Percentiles rank a stretch among this genome's conserved stretches.
These are phyloP conservation scores for Neotropicomus parvogracilis DNA, from an alignment of 1,284 basidiomycete species.

Conservation along the genomic window DNA sequence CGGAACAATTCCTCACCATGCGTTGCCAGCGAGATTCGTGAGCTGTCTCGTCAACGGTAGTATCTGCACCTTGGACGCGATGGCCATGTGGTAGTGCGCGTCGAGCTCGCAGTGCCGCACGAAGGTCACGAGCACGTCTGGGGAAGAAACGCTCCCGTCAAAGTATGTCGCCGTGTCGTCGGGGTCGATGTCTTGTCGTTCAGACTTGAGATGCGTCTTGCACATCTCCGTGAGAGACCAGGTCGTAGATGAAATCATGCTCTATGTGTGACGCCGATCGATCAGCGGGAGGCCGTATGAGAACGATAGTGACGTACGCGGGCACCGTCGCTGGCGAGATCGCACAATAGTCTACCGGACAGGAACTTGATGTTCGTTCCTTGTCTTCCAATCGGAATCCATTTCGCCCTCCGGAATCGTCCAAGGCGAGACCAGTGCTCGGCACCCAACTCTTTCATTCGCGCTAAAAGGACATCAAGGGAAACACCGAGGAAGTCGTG, in stretches of 20 bases:
- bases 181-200: slow-evolving; percentile 90
- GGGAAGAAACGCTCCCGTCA: slow-evolving; percentile 77
- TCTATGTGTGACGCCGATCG: slow-evolving; percentile 45
- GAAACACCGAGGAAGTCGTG: slow-evolving; percentile 94
- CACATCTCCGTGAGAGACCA: slow-evolving; percentile 99
- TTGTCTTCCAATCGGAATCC: slow-evolving; percentile 80
- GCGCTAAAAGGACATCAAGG: slow-evolving; percentile 87
- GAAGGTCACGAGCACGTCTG: slow-evolving; percentile 82
- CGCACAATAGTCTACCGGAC: slow-evolving; percentile 85
- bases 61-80: slow-evolving; percentile 87
- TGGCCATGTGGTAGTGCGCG: slow-evolving; percentile 94
- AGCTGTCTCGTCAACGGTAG: slow-evolving; percentile 89
- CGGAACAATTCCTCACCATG: slow-evolving; percentile 61
- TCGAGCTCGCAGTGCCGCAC: slow-evolving; percentile 92
- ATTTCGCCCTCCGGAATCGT: slow-evolving; percentile 82
- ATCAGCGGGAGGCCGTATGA: neutral
- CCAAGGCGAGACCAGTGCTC: slow-evolving; percentile 95
- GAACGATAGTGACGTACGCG: slow-evolving; percentile 55
- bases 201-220: slow-evolving; percentile 80
- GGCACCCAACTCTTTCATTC: slow-evolving; percentile 86
- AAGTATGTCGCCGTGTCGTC: slow-evolving; percentile 93
- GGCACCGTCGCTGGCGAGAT: slow-evolving; percentile 90
- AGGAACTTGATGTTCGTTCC: slow-evolving; percentile 84
- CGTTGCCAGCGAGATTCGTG: slow-evolving; percentile 96
- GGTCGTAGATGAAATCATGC: slow-evolving; percentile 92